Base-by-base conservation (phyloP, 1,284 basidiomycete species). In the Ceratobasidium theobromae region DNA sequence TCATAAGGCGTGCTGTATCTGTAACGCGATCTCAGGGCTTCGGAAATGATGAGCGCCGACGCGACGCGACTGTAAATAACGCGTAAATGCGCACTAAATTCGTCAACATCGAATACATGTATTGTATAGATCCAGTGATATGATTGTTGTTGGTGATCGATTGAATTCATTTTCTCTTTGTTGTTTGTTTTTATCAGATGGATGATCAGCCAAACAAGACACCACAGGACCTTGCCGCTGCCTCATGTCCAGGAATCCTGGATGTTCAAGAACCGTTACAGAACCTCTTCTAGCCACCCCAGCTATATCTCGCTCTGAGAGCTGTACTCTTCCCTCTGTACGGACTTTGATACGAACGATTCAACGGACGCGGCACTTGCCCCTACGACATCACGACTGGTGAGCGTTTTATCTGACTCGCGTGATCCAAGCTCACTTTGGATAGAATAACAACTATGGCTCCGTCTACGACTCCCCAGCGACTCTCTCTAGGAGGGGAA, bases 181-280 rank as follows among this genome's bases (percentile, higher is more conserved):
- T 45, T 45, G 43, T 51, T 51, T 51, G 48, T 51, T 46, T 46
- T 51, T 51, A 51, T 51, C 48, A 9, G 48, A 51, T 51, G 48
- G 23, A 27, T 6, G 14, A 46, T 46, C 21, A n/a, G 48, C n/a
- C 48, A 51, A 51, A 51, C 27, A 51, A 51, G 5, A 8, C 11
- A 8, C n/a, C 6, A 51, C 48, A 51, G 28, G 11, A 25, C 48
- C 48, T 51, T 51, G 48, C 48, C 8, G 12, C 18, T 21, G 48
- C 48, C 48, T 51, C 48, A 51, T 51, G 48, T 51, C 48, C 48
- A 51, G 8, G 8, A 23, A 4, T 51, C 48, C 21, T n/a, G 48
- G 48, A 51, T 51, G 48, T 51, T 51, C 48, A 51, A 51, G 48
- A 51, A 51, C 48, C 48, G 48, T 27, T 27, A 51, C 48, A 51